Conservation (phyloP, 2,329 filamentous ascomycete species). For the Ambrosiella cleistominuta region DNA sequence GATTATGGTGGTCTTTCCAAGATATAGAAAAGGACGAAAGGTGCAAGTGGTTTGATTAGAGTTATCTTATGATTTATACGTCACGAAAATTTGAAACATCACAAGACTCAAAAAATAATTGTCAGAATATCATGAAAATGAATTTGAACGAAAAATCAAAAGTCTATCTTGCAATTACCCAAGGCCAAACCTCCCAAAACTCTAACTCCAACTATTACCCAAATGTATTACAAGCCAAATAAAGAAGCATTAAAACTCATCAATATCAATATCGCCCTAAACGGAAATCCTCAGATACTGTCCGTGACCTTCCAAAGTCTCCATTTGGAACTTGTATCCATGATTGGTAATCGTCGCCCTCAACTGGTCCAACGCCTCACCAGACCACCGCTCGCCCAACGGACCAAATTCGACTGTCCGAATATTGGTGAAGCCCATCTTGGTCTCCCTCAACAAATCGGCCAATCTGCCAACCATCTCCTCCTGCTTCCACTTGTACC, state of each 20-base stretch:
- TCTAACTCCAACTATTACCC: neutral
- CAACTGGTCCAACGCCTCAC: constrained; percentile 6
- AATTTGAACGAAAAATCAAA: too few species aligned
- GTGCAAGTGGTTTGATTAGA: too few species aligned
- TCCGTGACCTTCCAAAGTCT: constrained; percentile 6
- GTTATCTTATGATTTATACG: too few species aligned
- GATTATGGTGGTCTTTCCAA: neutral
- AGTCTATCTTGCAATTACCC: too few species aligned
- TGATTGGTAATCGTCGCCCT: constrained; percentile 1
- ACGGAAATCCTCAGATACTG: constrained; percentile 9
- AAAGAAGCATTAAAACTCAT: neutral
- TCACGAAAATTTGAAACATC: too few species aligned
- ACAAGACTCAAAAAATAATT: too few species aligned
- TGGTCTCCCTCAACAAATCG: constrained; percentile 8
- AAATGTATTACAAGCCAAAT: neutral
- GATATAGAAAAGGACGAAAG: neutral
- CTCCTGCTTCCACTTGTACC: constrained; percentile 8
- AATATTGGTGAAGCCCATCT: constrained; percentile 7
- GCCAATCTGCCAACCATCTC: constrained; percentile 5
- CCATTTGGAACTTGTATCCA: constrained; percentile 7
- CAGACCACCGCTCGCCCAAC: constrained; percentile 8
- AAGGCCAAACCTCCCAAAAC: too few species aligned
- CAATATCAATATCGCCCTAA: neutral
- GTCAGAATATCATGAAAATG: too few species aligned
- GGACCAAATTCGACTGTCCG: constrained; percentile 10